Evolutionary conservation across 768 basidiomycete species (phyloP).

Genomic region (Lentinula boryana): DNA sequence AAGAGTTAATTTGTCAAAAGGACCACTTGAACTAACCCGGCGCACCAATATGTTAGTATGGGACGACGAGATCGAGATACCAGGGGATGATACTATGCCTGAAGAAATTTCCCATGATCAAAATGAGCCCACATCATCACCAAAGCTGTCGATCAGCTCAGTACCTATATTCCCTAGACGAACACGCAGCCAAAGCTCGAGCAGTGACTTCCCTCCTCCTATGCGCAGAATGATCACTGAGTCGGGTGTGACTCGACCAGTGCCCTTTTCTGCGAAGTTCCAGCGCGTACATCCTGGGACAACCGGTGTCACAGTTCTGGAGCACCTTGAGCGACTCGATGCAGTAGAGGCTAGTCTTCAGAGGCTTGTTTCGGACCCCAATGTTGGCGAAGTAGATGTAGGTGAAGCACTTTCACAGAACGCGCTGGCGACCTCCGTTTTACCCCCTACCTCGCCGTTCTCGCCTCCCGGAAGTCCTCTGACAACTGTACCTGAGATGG

Average conservation of each 20-base stretch:
- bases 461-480: slow-evolving; percentile 59
- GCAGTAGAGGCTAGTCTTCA: slow-evolving; percentile 76
- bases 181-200: slow-evolving; percentile 55
- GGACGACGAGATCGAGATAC: slow-evolving; percentile 79
- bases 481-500: slow-evolving; percentile 51
- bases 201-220: slow-evolving; percentile 71
- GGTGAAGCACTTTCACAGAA: slow-evolving; percentile 33
- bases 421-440: slow-evolving; percentile 24
- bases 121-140: slow-evolving; percentile 43
- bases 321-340: slow-evolving; percentile 81
- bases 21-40: slow-evolving; percentile 88
- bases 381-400: slow-evolving; percentile 59
- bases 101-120: slow-evolving; percentile 23
- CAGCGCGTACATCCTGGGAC: slow-evolving; percentile 80
- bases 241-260: slow-evolving; percentile 62
- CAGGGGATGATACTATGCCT: slow-evolving; percentile 40
- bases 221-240: slow-evolving; percentile 60
- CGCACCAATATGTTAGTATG: slow-evolving; percentile 75
- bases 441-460: slow-evolving; percentile 35
- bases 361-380: slow-evolving; percentile 54
- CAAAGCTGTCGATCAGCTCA: slow-evolving; percentile 54
- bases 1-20: slow-evolving; percentile 30
- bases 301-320: slow-evolving; percentile 79
- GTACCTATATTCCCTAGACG: slow-evolving; percentile 47
- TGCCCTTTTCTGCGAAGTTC: slow-evolving; percentile 82